These are phyloP conservation scores for Ophiocordyceps australis DNA, from an alignment of 2,329 filamentous ascomycete species.

Conservation along the genomic window DNA sequence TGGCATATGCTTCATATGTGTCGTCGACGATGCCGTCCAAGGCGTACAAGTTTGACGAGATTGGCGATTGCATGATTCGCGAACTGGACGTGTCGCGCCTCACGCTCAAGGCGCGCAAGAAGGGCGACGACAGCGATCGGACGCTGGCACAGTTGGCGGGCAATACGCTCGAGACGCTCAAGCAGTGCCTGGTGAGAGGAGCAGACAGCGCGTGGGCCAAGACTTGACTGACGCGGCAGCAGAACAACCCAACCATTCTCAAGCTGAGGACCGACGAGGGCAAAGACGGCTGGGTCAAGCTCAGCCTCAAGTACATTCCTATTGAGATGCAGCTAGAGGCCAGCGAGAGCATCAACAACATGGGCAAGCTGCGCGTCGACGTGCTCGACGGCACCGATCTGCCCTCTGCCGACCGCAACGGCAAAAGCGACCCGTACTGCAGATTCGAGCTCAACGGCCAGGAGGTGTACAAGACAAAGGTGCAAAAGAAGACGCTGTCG, in stretches of 20 bases:
- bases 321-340: conserved; percentile 88
- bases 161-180: conserved; percentile 71
- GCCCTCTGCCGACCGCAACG: conserved; percentile 89
- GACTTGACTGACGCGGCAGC: too few species aligned
- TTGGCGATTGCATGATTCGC: conserved; percentile 87
- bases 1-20: conserved; percentile 75
- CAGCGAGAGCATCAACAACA: conserved; percentile 96
- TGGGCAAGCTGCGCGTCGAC: conserved; percentile 88
- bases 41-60: conserved; percentile 66
- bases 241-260: conserved; percentile 81
- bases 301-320: conserved; percentile 88
- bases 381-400: conserved; percentile 72
- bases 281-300: conserved; percentile 59
- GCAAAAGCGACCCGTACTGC: conserved; percentile 93
- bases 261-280: conserved; percentile 66
- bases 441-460: conserved; percentile 83
- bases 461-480: conserved; percentile 88
- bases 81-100: conserved; percentile 94
- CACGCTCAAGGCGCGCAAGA: conserved; percentile 71
- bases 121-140: conserved; percentile 58
- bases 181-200: conserved; percentile 54
- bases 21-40: conserved; percentile 58
- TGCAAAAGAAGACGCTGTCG: conserved; percentile 89
- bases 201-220: neutral
- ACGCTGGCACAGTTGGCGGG: conserved; percentile 70